Conservation (phyloP, 352 stramenopile genomes). For the Pythium guiyangense region DNA sequence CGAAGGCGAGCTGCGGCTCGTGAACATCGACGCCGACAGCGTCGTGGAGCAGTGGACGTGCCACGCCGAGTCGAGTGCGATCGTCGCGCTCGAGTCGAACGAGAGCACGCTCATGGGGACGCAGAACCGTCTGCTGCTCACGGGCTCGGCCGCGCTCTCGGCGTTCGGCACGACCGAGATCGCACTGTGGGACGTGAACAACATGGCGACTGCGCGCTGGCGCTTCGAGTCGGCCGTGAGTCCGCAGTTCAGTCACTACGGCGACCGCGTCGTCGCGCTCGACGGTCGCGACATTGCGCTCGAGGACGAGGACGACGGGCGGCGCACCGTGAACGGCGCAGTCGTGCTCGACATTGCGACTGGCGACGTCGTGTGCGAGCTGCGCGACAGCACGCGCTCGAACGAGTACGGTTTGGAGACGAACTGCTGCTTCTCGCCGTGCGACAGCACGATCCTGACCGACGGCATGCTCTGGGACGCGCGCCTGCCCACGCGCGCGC, state of each 20-base stretch:
- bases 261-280: conserved; percentile 65
- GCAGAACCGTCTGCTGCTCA: conserved; percentile 55
- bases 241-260: conserved; percentile 76
- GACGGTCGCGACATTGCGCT: conserved; percentile 40
- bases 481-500: conserved; percentile 51
- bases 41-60: conserved; percentile 75
- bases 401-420: conserved; percentile 77
- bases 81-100: conserved; percentile 72
- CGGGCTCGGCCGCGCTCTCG: conserved; percentile 40
- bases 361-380: conserved; percentile 48
- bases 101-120: conserved; percentile 44
- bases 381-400: conserved; percentile 57
- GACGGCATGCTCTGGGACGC: conserved; percentile 83
- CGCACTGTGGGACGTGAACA: conserved; percentile 67
- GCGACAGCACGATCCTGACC: conserved; percentile 69
- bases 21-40: conserved; percentile 60
- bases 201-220: conserved; percentile 61
- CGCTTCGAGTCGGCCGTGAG: conserved; percentile 48
- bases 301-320: conserved; percentile 25
- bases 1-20: conserved; percentile 50
- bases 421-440: conserved; percentile 74
- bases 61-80: conserved; percentile 60
- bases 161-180: conserved; percentile 54
- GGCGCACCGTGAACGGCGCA: conserved; percentile 35
- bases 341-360: conserved; percentile 70